phyloP scores from a whole-genome alignment of 495 filamentous ascomycete species.

The Oidiodendron maius region DNA sequence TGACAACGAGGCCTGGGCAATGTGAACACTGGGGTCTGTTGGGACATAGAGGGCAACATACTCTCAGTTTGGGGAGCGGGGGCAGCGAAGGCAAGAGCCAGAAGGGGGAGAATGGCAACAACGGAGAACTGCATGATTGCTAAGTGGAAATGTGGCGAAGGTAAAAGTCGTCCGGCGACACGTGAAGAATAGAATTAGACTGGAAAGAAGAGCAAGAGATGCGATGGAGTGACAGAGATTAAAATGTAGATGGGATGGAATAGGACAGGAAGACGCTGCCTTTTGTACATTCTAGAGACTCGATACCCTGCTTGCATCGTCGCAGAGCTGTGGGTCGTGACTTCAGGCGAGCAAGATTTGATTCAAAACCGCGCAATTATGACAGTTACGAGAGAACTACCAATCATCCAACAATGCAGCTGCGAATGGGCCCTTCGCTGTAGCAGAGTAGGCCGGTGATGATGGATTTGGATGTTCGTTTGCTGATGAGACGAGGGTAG shows the following conservation, averaged over 20 bases:
- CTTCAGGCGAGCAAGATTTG: too few relatives aligned
- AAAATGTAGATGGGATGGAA: slow-evolving; percentile 14
- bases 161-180: slow-evolving; percentile 43
- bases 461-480: too few relatives aligned
- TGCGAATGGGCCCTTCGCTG: too few relatives aligned
- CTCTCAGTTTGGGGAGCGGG: slow-evolving; percentile 25
- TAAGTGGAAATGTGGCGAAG: slow-evolving; percentile 14
- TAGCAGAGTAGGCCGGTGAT: too few relatives aligned
- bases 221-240: slow-evolving; percentile 17
- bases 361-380: too few relatives aligned
- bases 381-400: too few relatives aligned
- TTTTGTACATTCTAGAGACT: slow-evolving; percentile 34
- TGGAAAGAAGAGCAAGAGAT: slow-evolving; percentile 19
- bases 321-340: too few relatives aligned
- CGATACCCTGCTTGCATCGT: too few relatives aligned
- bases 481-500: too few relatives aligned
- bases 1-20: slow-evolving; percentile 7
- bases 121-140: slow-evolving; percentile 48
- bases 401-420: too few relatives aligned
- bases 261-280: slow-evolving; percentile 18
- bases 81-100: slow-evolving; percentile 37
- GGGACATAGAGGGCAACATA: slow-evolving; percentile 18
- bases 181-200: slow-evolving; percentile 12
- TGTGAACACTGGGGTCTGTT: background rate
- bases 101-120: slow-evolving; percentile 38